phyloP scores from a whole-genome alignment of 345 rosid species.

The Fremontodendron californicum region DNA sequence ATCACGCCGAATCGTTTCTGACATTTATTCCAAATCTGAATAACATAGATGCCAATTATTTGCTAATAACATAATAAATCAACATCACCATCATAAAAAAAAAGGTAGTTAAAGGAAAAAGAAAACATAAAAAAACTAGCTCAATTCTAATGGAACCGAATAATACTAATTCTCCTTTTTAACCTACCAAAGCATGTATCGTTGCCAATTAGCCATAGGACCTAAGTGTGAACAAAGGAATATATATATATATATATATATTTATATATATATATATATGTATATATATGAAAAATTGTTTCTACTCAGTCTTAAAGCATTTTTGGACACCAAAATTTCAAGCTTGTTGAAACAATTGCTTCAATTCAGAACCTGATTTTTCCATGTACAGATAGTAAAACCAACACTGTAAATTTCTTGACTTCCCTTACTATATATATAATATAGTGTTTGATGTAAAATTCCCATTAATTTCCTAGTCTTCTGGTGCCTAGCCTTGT shows the following conservation, averaged over 20 bases:
- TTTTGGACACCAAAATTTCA: not conserved
- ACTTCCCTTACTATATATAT: no score
- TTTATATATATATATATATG: no score
- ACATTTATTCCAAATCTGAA: no score
- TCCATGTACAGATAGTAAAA: not conserved
- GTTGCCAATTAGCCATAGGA: not conserved
- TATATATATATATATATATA: no score
- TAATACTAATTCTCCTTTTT: constrained; percentile 4
- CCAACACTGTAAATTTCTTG: constrained; percentile 22
- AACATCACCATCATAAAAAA: not conserved
- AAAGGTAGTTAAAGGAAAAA: not conserved
- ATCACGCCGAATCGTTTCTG: no score
- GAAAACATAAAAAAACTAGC: not conserved
- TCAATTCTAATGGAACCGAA: constrained; percentile 17
- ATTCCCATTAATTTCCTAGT: not conserved
- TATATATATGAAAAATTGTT: no score
- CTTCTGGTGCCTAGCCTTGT: constrained; percentile 17
- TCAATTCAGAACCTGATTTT: not conserved
- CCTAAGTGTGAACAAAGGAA: constrained; percentile 35
- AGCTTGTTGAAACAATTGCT: not conserved
- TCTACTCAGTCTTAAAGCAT: no score
- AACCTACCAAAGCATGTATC: not conserved
- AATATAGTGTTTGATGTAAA: no score
- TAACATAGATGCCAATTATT: no score
- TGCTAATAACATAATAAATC: no score